Evolutionary conservation across 2,329 filamentous ascomycete genomes (phyloP).

Genomic region (Ceratocystis harringtonii): DNA sequence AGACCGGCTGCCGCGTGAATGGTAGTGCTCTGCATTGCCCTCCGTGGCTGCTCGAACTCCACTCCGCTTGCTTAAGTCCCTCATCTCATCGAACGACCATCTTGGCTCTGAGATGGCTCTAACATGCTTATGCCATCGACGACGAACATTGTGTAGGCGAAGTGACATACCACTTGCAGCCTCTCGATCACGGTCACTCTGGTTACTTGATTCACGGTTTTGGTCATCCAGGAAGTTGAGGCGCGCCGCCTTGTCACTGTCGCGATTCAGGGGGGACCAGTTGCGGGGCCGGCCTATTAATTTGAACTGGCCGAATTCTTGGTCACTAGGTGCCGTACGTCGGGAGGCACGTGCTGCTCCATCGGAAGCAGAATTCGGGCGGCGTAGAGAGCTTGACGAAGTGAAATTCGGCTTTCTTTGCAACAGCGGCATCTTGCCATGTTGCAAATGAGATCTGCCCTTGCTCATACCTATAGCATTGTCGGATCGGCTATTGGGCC

Average conservation of each 20-base stretch:
- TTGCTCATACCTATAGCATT: background rate
- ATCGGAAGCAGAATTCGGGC: background rate
- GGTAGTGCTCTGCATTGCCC: background rate
- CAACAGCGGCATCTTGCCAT: background rate
- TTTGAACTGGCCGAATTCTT: background rate
- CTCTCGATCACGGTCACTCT: slow-evolving; percentile 1
- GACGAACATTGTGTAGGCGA: slow-evolving; percentile 6
- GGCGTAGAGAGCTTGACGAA: background rate
- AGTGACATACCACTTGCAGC: slow-evolving; percentile 3
- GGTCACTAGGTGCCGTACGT: background rate
- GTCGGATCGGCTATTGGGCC: slow-evolving; percentile 10
- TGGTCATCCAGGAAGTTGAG: slow-evolving; percentile 11
- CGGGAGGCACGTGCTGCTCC: background rate
- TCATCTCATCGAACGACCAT: slow-evolving; percentile 9
- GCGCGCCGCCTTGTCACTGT: slow-evolving; percentile 6
- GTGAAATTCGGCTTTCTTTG: slow-evolving; percentile 11
- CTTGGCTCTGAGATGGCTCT: slow-evolving; percentile 12
- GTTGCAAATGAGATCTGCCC: background rate
- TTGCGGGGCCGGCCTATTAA: background rate
- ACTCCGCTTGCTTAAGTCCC: background rate
- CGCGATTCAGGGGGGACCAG: slow-evolving; percentile 9
- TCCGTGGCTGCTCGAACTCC: background rate
- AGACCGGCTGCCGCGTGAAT: background rate
- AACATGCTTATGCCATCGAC: slow-evolving; percentile 10
- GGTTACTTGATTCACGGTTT: slow-evolving; percentile 2